phyloP scores from a whole-genome alignment of 2,329 filamentous ascomycete species.

The Hypoxylon sp. region DNA sequence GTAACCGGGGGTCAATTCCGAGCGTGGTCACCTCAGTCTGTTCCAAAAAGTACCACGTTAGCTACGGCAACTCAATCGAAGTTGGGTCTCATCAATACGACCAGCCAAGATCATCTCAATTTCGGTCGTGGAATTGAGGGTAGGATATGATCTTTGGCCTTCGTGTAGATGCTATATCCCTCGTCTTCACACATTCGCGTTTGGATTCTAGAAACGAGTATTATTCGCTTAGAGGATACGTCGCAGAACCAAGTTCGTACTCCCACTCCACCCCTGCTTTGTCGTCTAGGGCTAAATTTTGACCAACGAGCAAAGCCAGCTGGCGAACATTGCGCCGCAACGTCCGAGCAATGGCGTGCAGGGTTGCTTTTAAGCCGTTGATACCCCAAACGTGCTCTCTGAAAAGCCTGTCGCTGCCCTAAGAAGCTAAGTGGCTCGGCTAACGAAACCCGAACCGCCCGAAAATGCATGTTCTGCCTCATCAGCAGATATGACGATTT shows the following conservation, averaged over 20 bases:
- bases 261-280: conserved; percentile 17
- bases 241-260: conserved; percentile 7
- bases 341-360: conserved; percentile 22
- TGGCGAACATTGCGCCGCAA: conserved; percentile 28
- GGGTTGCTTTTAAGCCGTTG: conserved; percentile 37
- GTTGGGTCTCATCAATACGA: conserved; percentile 2
- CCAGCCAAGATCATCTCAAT: not conserved
- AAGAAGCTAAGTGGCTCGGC: conserved; percentile 30
- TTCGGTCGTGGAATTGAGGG: not conserved
- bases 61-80: not conserved
- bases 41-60: not conserved
- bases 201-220: conserved; percentile 4
- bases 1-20: conserved; percentile 16
- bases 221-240: not conserved
- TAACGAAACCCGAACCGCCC: conserved; percentile 24
- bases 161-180: too few species aligned
- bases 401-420: conserved; percentile 29
- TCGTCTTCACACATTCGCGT: not conserved
- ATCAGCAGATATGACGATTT: conserved; percentile 4
- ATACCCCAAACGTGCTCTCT: conserved; percentile 34
- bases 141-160: not conserved
- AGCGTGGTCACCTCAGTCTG: conserved; percentile 4
- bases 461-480: conserved; percentile 10
- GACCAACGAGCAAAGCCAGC: conserved; percentile 22
- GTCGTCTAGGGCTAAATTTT: conserved; percentile 16